Evolutionary conservation across 495 filamentous ascomycete species (phyloP).

Genomic region (Hyaloscypha bicolor): DNA sequence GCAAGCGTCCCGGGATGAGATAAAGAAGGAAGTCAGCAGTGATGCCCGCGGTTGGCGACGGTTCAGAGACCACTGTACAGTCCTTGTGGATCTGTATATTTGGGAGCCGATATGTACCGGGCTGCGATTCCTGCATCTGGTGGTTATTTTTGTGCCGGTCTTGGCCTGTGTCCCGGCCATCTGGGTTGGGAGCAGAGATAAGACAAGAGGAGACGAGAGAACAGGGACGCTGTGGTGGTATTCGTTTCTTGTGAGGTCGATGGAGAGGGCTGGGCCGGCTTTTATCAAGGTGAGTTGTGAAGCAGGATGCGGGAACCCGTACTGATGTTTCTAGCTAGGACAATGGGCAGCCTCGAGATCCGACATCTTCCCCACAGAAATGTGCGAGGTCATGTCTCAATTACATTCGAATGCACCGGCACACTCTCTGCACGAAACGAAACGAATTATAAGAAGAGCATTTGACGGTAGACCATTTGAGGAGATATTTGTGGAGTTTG

Average conservation of each 20-base stretch:
- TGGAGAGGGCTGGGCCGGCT: constrained; percentile 94
- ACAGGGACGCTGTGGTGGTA: constrained; percentile 95
- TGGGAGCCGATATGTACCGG: constrained; percentile 90
- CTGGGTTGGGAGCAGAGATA: constrained; percentile 68
- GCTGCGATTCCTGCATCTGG: constrained; percentile 79
- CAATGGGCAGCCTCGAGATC: constrained; percentile 98
- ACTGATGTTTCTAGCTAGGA: constrained; percentile 64
- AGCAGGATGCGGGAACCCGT: neutral
- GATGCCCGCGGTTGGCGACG: constrained; percentile 58
- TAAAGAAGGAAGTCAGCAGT: constrained; percentile 64
- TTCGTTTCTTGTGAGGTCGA: constrained; percentile 77
- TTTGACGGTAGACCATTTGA: constrained; percentile 80
- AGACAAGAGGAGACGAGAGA: constrained; percentile 67
- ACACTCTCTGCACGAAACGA: constrained; percentile 81
- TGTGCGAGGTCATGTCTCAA: constrained; percentile 92
- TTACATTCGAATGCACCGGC: constrained; percentile 93
- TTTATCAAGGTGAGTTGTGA: constrained; percentile 83
- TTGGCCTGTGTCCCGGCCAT: constrained; percentile 76
- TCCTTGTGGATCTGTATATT: constrained; percentile 71
- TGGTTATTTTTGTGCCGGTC: constrained; percentile 89
- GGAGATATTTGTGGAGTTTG: constrained; percentile 96
- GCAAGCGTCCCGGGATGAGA: constrained; percentile 73
- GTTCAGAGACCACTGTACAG: constrained; percentile 53
- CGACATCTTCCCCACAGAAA: constrained; percentile 94
- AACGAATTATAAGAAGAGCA: constrained; percentile 73